A percentile compares a stretch with the other conserved stretches of the same genome.
Conservation (phyloP, 352 stramenopile species). For the Pythium scleroteichum region DNA sequence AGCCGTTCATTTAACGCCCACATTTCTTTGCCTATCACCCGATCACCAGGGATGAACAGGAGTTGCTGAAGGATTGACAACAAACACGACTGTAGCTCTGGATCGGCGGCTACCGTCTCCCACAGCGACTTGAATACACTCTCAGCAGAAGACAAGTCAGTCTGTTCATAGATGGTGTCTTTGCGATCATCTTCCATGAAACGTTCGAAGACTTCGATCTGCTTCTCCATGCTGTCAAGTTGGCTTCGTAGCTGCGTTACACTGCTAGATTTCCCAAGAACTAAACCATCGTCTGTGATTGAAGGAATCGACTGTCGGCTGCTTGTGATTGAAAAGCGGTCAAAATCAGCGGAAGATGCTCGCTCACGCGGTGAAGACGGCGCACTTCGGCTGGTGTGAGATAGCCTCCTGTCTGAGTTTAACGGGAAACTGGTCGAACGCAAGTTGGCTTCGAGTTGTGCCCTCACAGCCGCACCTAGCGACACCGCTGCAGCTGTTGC, state of each 20-base stretch:
- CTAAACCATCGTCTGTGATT: conserved; percentile 17
- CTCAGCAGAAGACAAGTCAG: conserved; percentile 67
- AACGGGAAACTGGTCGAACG: conserved; percentile 7
- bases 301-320: conserved; percentile 23
- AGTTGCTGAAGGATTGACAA: conserved; percentile 83
- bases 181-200: conserved; percentile 89
- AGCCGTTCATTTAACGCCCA: conserved; percentile 78
- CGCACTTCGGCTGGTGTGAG: conserved; percentile 15
- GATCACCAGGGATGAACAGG: conserved; percentile 82
- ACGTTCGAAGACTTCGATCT: conserved; percentile 87
- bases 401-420: conserved; percentile 7
- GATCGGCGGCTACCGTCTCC: conserved; percentile 57
- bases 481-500: conserved; percentile 7
- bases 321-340: conserved; percentile 21
- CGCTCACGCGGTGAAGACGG: conserved; percentile 22
- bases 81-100: conserved; percentile 67
- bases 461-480: conserved; percentile 14
- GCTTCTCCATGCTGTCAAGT: conserved; percentile 87
- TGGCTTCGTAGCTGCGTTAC: conserved; percentile 79
- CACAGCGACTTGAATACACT: conserved; percentile 68
- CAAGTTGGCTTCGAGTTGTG: conserved; percentile 16
- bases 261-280: conserved; percentile 36
- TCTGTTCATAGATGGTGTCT: conserved; percentile 83
- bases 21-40: conserved; percentile 86
- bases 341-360: conserved; percentile 21